These are phyloP conservation scores for Petunia axillaris DNA, from an alignment of 257 asterid genomes.

Conservation along the genomic window DNA sequence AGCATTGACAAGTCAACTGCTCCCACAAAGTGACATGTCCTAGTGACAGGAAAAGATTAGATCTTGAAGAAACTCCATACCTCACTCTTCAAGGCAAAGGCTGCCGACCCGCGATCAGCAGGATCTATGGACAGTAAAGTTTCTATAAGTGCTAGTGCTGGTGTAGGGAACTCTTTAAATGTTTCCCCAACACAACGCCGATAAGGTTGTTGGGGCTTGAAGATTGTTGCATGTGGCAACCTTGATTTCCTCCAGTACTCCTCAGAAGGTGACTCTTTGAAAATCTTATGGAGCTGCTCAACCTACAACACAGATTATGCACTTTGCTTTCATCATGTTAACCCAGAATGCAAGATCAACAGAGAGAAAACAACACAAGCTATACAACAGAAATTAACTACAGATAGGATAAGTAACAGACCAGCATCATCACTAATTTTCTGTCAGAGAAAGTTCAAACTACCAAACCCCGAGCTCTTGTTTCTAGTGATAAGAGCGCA, in stretches of 20 bases:
- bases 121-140: conserved; percentile 85
- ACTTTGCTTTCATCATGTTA: neutral
- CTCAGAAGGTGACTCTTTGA: conserved; percentile 93
- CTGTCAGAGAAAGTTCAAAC: neutral
- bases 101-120: conserved; percentile 86
- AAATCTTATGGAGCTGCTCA: conserved; percentile 95
- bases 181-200: conserved; percentile 82
- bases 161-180: conserved; percentile 81
- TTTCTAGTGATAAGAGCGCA: no score
- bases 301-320: conserved; percentile 54
- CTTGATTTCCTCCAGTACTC: conserved; percentile 95
- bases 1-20: neutral
- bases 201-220: conserved; percentile 96
- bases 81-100: conserved; percentile 89
- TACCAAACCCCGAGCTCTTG: neutral
- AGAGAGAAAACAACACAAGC: neutral
- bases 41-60: conserved; percentile 19
- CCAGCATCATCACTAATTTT: neutral
- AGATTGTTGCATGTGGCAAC: conserved; percentile 92
- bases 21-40: neutral
- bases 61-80: conserved; percentile 39
- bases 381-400: neutral
- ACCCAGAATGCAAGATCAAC: conserved; percentile 1
- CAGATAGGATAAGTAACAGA: neutral
- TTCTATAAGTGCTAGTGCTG: conserved; percentile 79